Evolutionary conservation across 108 stramenopile genomes (phyloP), one percentile per base, ranked within the genome.

Genomic region (Fragilariopsis cylindrus): DNA sequence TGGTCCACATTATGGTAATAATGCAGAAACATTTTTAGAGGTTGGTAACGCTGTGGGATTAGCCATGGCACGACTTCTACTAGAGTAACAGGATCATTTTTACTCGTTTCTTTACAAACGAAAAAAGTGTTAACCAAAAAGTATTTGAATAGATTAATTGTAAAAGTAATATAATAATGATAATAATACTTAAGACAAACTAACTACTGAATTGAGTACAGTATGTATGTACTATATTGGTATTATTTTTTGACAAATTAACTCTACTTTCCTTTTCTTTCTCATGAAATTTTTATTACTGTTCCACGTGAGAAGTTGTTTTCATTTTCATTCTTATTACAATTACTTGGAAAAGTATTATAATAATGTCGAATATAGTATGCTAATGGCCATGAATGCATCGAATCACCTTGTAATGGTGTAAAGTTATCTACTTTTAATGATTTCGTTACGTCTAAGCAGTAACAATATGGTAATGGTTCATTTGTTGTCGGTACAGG

Each of bases 401-500:
- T 81, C 21, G 73, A 73, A 46, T 81, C 80, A 30, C 74, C 74
- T 13, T 65, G 72, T 5, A 69, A 75, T n/a, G 57, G 69, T 6
- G 76, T 71, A 55, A 81, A 81, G 63, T 40, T 12, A 21, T 73
- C 54, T 6, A 9, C 8, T 46, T 66, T 6, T 55, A 69, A 39
- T 2, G 77, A 74, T 0, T 16, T 21, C n/a, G 82, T 82, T 16
- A 82, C 82, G 45, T 82, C 82, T 3, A 70, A 18, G 60, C 73
- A 75, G 47, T 67, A 73, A 54, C 77, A 83, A 42, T 60, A 3
- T 2, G 68, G 43, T 18, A 75, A 48, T 2, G 78, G 70, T 15
- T 83, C 82, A 55, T 83, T 83, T 11, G 82, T 83, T 7, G 65
- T 76, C 4, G 82, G 82, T 7, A 83, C 78, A n/a, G 82, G 82